Evolutionary conservation across 345 rosid species (phyloP).

Genomic region (Corymbia maculata): DNA sequence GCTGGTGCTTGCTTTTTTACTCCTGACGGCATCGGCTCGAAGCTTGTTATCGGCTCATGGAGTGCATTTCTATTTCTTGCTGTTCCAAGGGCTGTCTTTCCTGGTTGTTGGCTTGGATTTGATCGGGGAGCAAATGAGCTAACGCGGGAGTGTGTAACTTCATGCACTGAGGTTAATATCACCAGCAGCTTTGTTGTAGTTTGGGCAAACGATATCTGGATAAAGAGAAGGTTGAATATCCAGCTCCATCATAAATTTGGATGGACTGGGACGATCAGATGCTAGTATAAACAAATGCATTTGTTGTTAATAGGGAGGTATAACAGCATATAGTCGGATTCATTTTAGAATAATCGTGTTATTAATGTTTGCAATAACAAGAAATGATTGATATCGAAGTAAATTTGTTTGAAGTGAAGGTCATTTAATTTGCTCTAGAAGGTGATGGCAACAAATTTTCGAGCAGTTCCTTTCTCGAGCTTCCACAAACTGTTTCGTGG

Average conservation of each 20-base stretch:
- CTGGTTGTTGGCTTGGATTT: constrained; percentile 80
- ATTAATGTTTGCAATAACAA: background rate
- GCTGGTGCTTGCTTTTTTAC: constrained; percentile 72
- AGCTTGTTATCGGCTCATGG: constrained; percentile 81
- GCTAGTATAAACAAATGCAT: background rate
- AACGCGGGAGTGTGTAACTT: background rate
- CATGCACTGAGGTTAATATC: background rate
- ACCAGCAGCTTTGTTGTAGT: background rate
- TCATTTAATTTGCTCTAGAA: background rate
- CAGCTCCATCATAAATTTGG: background rate
- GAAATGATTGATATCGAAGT: background rate
- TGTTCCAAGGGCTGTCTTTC: constrained; percentile 83
- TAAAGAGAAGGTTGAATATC: background rate
- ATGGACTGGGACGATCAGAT: background rate
- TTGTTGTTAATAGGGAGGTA: background rate
- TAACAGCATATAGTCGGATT: background rate
- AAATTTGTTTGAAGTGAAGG: background rate
- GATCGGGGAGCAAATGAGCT: constrained; percentile 86
- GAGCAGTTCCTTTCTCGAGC: background rate
- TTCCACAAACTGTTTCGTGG: background rate
- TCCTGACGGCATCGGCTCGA: constrained; percentile 75
- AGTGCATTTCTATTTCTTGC: constrained; percentile 84
- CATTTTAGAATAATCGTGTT: background rate
- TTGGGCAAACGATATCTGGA: background rate
- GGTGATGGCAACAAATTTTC: background rate